Evolutionary conservation across 768 basidiomycete species (phyloP).

Genomic region (Holtermanniella nyarrowii): DNA sequence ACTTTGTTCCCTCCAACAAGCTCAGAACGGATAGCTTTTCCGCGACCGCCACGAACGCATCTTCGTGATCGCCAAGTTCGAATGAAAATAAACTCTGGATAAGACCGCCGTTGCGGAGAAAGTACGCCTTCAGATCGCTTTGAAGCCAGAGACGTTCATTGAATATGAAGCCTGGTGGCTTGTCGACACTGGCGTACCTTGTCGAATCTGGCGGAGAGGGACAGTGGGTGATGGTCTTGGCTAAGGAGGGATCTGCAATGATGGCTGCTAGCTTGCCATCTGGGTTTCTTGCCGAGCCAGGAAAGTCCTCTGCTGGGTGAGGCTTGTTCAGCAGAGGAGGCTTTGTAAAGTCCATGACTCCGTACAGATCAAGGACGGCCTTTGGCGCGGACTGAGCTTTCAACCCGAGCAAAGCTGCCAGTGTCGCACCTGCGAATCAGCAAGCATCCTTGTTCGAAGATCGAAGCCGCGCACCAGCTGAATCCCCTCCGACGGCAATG

Average conservation of each 20-base stretch:
- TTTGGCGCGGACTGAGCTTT: slow-evolving; percentile 5
- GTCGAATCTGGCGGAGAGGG: slow-evolving; percentile 6
- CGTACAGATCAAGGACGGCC: slow-evolving; percentile 12
- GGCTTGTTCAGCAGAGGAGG: slow-evolving; percentile 3
- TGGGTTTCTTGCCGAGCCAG: not conserved
- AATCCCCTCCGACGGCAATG: slow-evolving; percentile 17
- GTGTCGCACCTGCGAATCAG: slow-evolving; percentile 16
- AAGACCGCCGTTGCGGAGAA: not conserved
- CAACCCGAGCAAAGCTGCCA: slow-evolving; percentile 4
- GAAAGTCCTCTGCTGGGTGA: not conserved
- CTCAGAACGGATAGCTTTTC: slow-evolving; percentile 1
- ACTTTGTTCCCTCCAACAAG: slow-evolving; percentile 2
- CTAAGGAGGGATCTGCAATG: slow-evolving; percentile 6
- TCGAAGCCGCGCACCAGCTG: no score
- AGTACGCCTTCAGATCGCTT: slow-evolving; percentile 8
- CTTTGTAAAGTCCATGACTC: slow-evolving; percentile 14
- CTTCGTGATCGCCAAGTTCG: not conserved
- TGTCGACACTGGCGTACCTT: slow-evolving; percentile 6
- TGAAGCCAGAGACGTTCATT: slow-evolving; percentile 3
- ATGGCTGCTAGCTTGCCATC: not conserved
- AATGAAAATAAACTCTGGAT: not conserved
- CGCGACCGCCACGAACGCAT: not conserved
- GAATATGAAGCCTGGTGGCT: slow-evolving; percentile 1
- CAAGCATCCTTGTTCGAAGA: no score
- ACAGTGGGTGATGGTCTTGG: slow-evolving; percentile 2